Evolutionary conservation across 805 yeast species (phyloP).

Genomic region (Tetrapisispora taiwanensis): DNA sequence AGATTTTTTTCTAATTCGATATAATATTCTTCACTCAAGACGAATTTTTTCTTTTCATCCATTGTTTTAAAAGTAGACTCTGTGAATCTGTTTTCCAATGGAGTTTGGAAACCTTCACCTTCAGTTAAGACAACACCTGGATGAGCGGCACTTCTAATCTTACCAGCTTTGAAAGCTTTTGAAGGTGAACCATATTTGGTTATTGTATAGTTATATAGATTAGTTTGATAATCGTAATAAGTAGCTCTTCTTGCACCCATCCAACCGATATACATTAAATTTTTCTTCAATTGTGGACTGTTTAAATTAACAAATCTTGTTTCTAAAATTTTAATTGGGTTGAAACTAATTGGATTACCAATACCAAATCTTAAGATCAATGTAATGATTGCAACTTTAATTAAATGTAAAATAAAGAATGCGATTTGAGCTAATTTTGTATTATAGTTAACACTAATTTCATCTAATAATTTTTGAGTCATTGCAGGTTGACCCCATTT

Average conservation of each 20-base stretch:
- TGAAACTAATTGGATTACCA: slow-evolving; percentile 61
- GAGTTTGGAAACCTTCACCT: slow-evolving; percentile 80
- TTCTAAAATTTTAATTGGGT: slow-evolving; percentile 28
- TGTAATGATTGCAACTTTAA: slow-evolving; percentile 51
- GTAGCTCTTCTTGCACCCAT: slow-evolving; percentile 79
- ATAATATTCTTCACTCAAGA: slow-evolving; percentile 46
- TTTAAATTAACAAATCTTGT: slow-evolving; percentile 28
- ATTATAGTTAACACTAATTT: slow-evolving; percentile 34
- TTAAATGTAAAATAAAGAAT: slow-evolving; percentile 62
- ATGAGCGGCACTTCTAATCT: slow-evolving; percentile 45
- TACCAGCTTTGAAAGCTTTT: slow-evolving; percentile 64
- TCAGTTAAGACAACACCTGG: slow-evolving; percentile 54
- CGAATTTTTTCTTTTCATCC: slow-evolving; percentile 37
- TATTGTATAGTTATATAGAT: slow-evolving; percentile 53
- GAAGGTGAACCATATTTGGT: slow-evolving; percentile 65
- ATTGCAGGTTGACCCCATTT: slow-evolving; percentile 33
- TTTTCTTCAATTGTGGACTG: slow-evolving; percentile 28
- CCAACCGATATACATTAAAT: slow-evolving; percentile 73
- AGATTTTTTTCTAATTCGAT: slow-evolving; percentile 40
- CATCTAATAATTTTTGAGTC: slow-evolving; percentile 41
- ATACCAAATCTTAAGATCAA: slow-evolving; percentile 56
- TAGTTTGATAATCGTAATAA: slow-evolving; percentile 58
- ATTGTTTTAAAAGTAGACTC: slow-evolving; percentile 32
- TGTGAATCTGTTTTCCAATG: slow-evolving; percentile 32
- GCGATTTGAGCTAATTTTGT: slow-evolving; percentile 44